Base-by-base conservation (phyloP, 345 rosid genomes). In the Eucalyptus fibrosa region DNA sequence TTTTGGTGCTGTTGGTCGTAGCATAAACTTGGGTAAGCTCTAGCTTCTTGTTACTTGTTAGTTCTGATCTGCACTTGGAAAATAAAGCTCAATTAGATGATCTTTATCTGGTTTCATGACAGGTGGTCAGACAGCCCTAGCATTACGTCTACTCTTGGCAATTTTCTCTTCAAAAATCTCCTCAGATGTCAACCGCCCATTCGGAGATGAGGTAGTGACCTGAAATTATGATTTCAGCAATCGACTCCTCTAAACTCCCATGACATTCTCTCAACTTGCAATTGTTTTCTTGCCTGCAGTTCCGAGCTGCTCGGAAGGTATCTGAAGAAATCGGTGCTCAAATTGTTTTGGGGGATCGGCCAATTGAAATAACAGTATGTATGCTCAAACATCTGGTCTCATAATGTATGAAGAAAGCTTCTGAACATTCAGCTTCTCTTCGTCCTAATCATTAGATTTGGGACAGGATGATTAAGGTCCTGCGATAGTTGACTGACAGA, bases 51-150 rank as follows among this genome's bases (percentile, higher is more conserved):
- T 91, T 80, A 49, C 56, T 9, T 37, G 56, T 85, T 17, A 50
- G 40, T 86, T 40, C 47, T 12, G 47, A 51, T 86, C 30, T 86
- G 65, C 60, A 55, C 55, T 50, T 32, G 62, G 19, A 32, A 51
- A 72, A 86, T 82, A 24, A 53, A 87, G 60, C 59, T 67, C 34
- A 72, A 30, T 47, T 77, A 72, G 51, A 90, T 90, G 49, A 88
- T 51, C 37, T 65, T 32, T 86, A 80, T 83, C 89, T 59, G 18
- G 87, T 50, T 88, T 28, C 88, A 90, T 88, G 86, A 45, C 92
- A 94, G 99, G 99, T 72, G 99, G 98, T 50, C 98, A 97, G 91
- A 94, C 97, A 28, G 99, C 99, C 67, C 92, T 97, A 49, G 99
- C 98, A 4, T 94, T 97, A 69, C 95, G 99, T 16, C 94, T 96